A percentile compares a stretch with the other conserved stretches of the same genome.
phyloP scores from a whole-genome alignment of 495 filamentous ascomycete species.

The Usnea hakonensis region DNA sequence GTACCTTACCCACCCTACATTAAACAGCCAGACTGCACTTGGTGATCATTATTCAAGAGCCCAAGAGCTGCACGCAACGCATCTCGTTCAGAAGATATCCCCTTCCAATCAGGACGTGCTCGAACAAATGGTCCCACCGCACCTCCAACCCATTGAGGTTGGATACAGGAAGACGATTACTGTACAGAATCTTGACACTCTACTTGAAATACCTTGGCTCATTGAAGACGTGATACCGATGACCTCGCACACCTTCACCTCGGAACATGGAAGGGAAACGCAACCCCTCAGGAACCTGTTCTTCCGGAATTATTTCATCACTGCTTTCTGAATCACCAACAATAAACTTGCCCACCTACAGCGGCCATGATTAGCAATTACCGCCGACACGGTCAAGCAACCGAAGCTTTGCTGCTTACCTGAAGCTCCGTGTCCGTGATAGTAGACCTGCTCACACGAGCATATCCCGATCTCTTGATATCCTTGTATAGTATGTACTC shows the following conservation, averaged over 20 bases:
- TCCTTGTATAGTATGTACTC: slow-evolving; percentile 97
- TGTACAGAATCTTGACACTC: background rate
- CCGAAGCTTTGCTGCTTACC: slow-evolving; percentile 35
- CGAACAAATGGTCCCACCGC: background rate
- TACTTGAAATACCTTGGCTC: slow-evolving; percentile 65
- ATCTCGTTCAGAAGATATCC: too few relatives aligned
- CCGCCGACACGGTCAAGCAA: background rate
- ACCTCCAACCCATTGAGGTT: background rate
- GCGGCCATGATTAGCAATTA: background rate
- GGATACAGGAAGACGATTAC: background rate
- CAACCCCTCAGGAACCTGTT: slow-evolving; percentile 63
- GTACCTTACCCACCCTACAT: too few relatives aligned
- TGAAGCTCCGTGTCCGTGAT: slow-evolving; percentile 98
- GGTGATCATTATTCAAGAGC: too few relatives aligned
- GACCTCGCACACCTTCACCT: slow-evolving; percentile 79
- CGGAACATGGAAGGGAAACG: slow-evolving; percentile 84
- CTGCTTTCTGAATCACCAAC: slow-evolving; percentile 63
- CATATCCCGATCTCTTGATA: slow-evolving; percentile 79
- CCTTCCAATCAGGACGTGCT: background rate
- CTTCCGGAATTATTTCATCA: slow-evolving; percentile 52
- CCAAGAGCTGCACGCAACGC: too few relatives aligned
- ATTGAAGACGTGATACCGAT: slow-evolving; percentile 93
- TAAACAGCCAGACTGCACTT: too few relatives aligned
- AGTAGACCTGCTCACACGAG: slow-evolving; percentile 75
- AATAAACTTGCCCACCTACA: slow-evolving; percentile 82